Evolutionary conservation across 148 eudicot species (phyloP).

Genomic region (Chenopodium formosanum): DNA sequence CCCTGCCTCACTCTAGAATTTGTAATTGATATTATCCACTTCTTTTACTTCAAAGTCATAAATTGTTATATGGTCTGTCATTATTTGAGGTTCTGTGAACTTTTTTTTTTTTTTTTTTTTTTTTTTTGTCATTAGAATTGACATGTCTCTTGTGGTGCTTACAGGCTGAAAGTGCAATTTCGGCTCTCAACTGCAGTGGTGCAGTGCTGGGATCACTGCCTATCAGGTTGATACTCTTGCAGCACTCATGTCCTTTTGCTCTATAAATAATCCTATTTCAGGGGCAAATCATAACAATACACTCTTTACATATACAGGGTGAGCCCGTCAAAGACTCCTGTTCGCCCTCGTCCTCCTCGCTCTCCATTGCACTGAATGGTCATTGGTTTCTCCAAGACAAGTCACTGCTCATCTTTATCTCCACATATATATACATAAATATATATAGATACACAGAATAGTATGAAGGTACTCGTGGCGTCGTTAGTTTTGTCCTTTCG

Average conservation of each 20-base stretch:
- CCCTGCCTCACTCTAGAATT: neutral
- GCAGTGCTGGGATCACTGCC: constrained; percentile 60
- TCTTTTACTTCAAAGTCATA: neutral
- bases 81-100: neutral
- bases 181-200: constrained; percentile 74
- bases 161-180: constrained; percentile 84
- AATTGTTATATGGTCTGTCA: neutral
- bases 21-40: neutral
- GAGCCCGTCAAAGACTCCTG: constrained; percentile 51
- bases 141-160: constrained; percentile 5
- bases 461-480: constrained; percentile 57
- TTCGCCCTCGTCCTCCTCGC: constrained; percentile 43
- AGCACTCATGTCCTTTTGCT: neutral
- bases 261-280: neutral
- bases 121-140: neutral
- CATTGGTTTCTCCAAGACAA: constrained; percentile 9
- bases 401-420: constrained; percentile 22
- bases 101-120: neutral
- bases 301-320: constrained; percentile 28
- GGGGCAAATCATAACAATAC: neutral
- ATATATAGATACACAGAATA: constrained; percentile 34
- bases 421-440: constrained; percentile 32
- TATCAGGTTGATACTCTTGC: constrained; percentile 46
- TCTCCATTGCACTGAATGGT: constrained; percentile 31
- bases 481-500: constrained; percentile 25